Base-by-base conservation (phyloP, 805 yeast species). In the Wickerhamiella brachini region DNA sequence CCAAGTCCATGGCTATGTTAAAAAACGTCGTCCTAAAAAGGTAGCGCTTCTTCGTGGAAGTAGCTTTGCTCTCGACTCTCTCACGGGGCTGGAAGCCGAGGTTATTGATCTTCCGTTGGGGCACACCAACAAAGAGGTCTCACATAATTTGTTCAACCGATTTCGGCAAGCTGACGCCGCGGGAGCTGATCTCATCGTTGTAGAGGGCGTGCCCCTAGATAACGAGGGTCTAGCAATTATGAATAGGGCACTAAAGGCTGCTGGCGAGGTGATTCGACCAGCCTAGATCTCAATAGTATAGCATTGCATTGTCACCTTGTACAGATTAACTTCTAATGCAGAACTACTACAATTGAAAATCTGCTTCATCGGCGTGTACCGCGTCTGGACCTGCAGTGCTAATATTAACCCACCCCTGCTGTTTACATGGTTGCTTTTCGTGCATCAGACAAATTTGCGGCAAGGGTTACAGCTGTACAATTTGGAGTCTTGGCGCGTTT, bases 181-280 rank as follows among this genome's bases (percentile, higher is more conserved):
- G 21, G 76, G 73, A 1, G 88, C 79, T 2, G 87, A 83, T 54
- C 57, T 79, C 38, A 87, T 93, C 9, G 71, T 93, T 47, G 88
- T 89, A 0, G 97, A 89, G 64, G 95, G 95, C 0, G 77, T 88
- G 7, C 77, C 71, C 24, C 88, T 84, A 56, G 68, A 71, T 1
- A 75, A 82, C 49, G 93, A 88, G 62, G 98, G 98, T 0, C 71
- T 89, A 51, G 98, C 98, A 0, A 83, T 93, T 38, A 90, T 93
- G 96, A 93, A 93, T 64, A 70, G 98, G 58, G 70, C 90, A 31
- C 72, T 75, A 37, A 89, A 89, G 64, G 97, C 97, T 3, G 94
- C 97, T 2, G 38, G 45, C 4, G 44, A 48, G 38, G 49, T 48
- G 2, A 45, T 51, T 7, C 23, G 24, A 18, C 34, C 34, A 9